Conservation (phyloP, 768 basidiomycete genomes). For the Botryobasidium botryosum region DNA sequence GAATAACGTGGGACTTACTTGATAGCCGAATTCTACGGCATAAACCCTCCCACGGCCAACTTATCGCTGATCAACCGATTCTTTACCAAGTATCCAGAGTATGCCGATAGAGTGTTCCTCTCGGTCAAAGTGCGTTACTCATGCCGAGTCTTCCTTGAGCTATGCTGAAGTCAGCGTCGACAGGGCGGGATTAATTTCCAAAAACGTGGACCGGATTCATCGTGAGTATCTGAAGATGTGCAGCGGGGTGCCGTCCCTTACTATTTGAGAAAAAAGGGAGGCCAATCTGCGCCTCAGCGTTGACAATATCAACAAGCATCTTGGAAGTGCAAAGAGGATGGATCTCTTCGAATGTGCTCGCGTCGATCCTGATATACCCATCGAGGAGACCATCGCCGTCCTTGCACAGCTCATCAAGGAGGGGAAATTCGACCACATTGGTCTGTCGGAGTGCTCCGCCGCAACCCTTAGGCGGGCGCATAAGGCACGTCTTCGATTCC, state of each 20-base stretch:
- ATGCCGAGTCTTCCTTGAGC: background rate
- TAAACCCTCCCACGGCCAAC: slow-evolving; percentile 17
- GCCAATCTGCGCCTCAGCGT: no score
- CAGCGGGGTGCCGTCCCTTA: slow-evolving; percentile 19
- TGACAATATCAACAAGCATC: slow-evolving; percentile 25
- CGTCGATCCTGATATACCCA: slow-evolving; percentile 25
- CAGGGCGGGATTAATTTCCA: background rate
- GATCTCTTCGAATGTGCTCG: slow-evolving; percentile 44
- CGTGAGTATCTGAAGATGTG: background rate
- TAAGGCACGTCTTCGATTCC: slow-evolving; percentile 15
- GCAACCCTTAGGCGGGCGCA: slow-evolving; percentile 27
- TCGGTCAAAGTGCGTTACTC: slow-evolving; percentile 25
- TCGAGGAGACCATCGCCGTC: slow-evolving; percentile 29
- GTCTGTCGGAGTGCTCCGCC: slow-evolving; percentile 37
- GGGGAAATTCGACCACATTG: slow-evolving; percentile 42
- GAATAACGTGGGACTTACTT: no score
- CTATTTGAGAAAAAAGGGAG: no score
- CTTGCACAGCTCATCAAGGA: slow-evolving; percentile 34
- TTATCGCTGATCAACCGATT: slow-evolving; percentile 23
- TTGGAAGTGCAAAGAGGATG: slow-evolving; percentile 36
- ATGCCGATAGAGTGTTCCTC: slow-evolving; percentile 21
- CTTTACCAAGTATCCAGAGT: slow-evolving; percentile 19
- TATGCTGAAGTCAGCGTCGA: background rate
- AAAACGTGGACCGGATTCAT: background rate
- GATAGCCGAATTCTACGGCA: slow-evolving; percentile 25